A percentile compares a stretch with the other conserved stretches of the same genome.
These are phyloP conservation scores for Euryodendron excelsum DNA, from an alignment of 148 eudicot species.

Conservation along the genomic window DNA sequence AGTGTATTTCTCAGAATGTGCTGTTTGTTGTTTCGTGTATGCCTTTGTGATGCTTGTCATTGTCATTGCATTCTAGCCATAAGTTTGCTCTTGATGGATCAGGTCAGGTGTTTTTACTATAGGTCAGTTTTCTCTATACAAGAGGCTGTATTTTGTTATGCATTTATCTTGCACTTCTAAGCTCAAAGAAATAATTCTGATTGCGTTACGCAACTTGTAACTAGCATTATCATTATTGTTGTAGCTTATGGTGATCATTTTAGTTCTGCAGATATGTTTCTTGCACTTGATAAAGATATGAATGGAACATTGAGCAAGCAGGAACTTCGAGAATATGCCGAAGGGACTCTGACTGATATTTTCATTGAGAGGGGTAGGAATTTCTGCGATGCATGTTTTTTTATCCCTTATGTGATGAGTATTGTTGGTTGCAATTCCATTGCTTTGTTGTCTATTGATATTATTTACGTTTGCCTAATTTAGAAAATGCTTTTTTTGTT, in stretches of 20 bases:
- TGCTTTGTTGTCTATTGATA: background rate
- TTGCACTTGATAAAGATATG: constrained; percentile 97
- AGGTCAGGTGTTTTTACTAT: background rate
- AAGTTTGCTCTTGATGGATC: background rate
- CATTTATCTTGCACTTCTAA: background rate
- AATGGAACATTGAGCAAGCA: constrained; percentile 91
- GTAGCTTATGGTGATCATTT: constrained; percentile 8
- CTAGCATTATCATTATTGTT: background rate
- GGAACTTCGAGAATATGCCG: constrained; percentile 97
- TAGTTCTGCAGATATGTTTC: constrained; percentile 76
- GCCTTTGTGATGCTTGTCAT: background rate
- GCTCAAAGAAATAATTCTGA: background rate
- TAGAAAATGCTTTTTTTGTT: background rate
- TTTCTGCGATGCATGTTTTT: background rate
- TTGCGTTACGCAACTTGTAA: background rate
- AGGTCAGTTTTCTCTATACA: background rate
- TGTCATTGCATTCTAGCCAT: background rate
- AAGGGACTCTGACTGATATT: constrained; percentile 90
- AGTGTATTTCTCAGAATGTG: background rate
- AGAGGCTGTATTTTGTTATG: background rate
- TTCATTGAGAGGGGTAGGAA: constrained; percentile 86
- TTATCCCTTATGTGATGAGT: background rate
- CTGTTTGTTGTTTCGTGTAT: background rate
- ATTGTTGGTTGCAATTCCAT: background rate
- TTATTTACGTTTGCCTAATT: background rate